Conservation (phyloP, 371 early-diverging fungal genomes). For the Mortierella polycephala region DNA sequence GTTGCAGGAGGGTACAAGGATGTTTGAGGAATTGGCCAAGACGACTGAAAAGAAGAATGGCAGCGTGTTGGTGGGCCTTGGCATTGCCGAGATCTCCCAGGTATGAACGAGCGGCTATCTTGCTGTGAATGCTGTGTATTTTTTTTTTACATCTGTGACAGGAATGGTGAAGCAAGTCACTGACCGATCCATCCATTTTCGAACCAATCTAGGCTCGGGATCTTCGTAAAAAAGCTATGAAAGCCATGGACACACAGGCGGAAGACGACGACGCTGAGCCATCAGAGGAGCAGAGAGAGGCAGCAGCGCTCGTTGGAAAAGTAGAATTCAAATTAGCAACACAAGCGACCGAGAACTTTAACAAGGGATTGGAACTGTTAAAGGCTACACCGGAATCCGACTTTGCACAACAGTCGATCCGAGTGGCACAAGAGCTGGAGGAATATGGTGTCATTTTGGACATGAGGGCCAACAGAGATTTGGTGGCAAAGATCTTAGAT, state of each 20-base stretch:
- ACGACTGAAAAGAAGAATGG: constrained; percentile 16
- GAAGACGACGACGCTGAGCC: constrained; percentile 35
- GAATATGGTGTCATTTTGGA: constrained; percentile 45
- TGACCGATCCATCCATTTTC: too few relatives aligned
- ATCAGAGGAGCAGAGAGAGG: constrained; percentile 26
- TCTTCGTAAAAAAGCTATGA: constrained; percentile 25
- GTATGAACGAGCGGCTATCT: constrained; percentile 3
- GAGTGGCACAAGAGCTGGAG: constrained; percentile 49
- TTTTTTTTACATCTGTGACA: background rate
- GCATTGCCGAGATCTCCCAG: constrained; percentile 40
- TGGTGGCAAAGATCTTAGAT: constrained; percentile 29
- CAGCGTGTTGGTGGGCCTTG: constrained; percentile 31
- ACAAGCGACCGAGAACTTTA: constrained; percentile 22
- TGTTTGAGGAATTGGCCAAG: constrained; percentile 36
- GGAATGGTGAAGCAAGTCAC: background rate
- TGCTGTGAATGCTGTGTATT: background rate
- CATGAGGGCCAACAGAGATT: constrained; percentile 20
- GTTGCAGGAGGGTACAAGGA: constrained; percentile 39
- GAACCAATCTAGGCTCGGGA: constrained; percentile 19
- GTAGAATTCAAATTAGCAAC: constrained; percentile 15
- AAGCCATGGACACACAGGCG: constrained; percentile 12
- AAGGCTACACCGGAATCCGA: constrained; percentile 12
- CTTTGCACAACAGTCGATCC: constrained; percentile 42
- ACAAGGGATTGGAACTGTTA: constrained; percentile 23
- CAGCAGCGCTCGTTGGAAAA: constrained; percentile 32